Percentiles rank a stretch among this genome's conserved stretches.
These are phyloP conservation scores for Fusarium neocosmosporiellum DNA, from an alignment of 2,329 filamentous ascomycete genomes.

Conservation along the genomic window DNA sequence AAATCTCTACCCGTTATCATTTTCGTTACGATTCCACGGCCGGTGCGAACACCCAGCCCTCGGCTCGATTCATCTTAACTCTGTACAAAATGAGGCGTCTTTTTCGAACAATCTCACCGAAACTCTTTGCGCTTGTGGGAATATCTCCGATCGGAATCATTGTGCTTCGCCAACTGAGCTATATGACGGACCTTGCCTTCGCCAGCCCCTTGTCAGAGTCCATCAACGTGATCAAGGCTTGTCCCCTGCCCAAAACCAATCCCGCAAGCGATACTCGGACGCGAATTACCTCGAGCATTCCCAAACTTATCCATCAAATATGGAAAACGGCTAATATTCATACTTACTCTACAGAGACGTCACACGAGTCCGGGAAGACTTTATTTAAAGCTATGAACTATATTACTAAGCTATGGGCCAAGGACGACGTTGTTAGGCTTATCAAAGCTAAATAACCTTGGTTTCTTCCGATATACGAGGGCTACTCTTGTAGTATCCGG, in stretches of 20 bases:
- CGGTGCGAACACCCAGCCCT: background rate
- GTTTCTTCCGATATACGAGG: background rate
- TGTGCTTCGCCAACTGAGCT: background rate
- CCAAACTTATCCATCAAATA: background rate
- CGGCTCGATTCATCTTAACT: background rate
- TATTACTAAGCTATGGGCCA: background rate
- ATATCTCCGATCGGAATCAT: background rate
- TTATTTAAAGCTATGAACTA: background rate
- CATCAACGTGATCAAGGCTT: background rate
- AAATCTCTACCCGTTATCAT: background rate
- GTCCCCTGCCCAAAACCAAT: background rate
- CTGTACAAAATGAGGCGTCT: background rate
- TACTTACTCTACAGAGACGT: background rate
- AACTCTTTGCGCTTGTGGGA: background rate
- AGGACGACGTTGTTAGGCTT: background rate
- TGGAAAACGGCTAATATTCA: background rate
- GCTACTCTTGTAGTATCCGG: background rate
- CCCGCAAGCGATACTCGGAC: background rate
- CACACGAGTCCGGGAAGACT: background rate
- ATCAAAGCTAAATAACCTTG: background rate
- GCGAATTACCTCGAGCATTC: background rate
- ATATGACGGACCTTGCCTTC: background rate
- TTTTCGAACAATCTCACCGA: background rate
- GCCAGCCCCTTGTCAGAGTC: background rate
- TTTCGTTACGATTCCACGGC: background rate